Evolutionary conservation across 1,284 basidiomycete species (phyloP).

Genomic region (Pyrrhoderma lamaoense): DNA sequence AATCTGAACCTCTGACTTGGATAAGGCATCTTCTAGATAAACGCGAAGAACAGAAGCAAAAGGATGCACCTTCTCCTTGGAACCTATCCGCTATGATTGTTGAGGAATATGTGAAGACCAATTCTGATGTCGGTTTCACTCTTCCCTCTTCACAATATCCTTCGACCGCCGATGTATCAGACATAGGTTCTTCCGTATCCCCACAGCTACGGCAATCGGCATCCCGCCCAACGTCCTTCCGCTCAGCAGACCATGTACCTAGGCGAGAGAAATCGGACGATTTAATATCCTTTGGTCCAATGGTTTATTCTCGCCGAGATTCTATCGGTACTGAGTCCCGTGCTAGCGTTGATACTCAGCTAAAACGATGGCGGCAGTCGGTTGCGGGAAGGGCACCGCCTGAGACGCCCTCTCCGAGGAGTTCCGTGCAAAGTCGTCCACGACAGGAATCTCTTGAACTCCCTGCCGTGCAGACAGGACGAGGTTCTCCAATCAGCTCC

Average conservation of each 20-base stretch:
- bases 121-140: conserved; percentile 32
- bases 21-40: conserved; percentile 54
- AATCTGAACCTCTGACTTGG: conserved; percentile 63
- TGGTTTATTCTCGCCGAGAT: conserved; percentile 31
- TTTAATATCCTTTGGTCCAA: conserved; percentile 42
- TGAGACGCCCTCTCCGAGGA: conserved; percentile 8
- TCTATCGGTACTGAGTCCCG: conserved; percentile 24
- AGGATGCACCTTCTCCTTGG: conserved; percentile 33
- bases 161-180: conserved; percentile 15
- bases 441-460: conserved; percentile 7
- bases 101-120: conserved; percentile 50
- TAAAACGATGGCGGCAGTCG: conserved; percentile 37
- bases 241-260: conserved; percentile 35
- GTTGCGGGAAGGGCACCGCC: conserved; percentile 36
- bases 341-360: conserved; percentile 17
- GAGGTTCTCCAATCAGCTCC: conserved; percentile 37
- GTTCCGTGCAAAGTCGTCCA: conserved; percentile 5
- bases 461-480: conserved; percentile 24
- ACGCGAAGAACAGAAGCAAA: conserved; percentile 23
- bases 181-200: conserved; percentile 10
- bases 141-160: conserved; percentile 34
- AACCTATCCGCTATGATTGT: conserved; percentile 58
- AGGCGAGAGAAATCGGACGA: conserved; percentile 39
- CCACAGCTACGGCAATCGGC: background rate
- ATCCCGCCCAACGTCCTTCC: conserved; percentile 19